Conservation (phyloP, 768 basidiomycete species). For the Suillus fuscotomentosus region DNA sequence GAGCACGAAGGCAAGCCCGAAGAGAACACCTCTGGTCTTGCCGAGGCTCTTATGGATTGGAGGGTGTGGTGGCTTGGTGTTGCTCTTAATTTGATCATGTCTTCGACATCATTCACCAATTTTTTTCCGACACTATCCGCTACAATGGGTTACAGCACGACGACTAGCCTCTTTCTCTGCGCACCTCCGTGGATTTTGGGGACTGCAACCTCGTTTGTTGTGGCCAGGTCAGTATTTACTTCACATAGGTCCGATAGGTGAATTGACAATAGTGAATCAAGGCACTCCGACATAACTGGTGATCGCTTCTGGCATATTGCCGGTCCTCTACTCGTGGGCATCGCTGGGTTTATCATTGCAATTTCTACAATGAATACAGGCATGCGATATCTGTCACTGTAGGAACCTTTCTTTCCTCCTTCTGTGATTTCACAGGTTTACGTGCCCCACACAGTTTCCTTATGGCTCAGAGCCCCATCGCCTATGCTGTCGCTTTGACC, state of each 20-base stretch:
- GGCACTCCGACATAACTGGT: constrained; percentile 67
- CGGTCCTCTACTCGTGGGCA: constrained; percentile 51
- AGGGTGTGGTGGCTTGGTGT: constrained; percentile 80
- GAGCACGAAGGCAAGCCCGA: constrained; percentile 38
- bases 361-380: constrained; percentile 59
- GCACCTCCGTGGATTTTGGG: constrained; percentile 74
- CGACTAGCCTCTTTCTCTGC: constrained; percentile 67
- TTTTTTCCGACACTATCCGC: constrained; percentile 76
- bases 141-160: constrained; percentile 64
- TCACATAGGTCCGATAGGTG: neutral
- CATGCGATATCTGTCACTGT: constrained; percentile 66
- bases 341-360: constrained; percentile 65
- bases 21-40: constrained; percentile 42
- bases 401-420: constrained; percentile 17
- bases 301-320: constrained; percentile 76
- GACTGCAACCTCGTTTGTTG: constrained; percentile 50
- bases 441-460: constrained; percentile 49
- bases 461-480: constrained; percentile 69
- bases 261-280: constrained; percentile 19
- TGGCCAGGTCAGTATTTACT: constrained; percentile 40
- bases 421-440: neutral
- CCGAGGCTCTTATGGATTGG: constrained; percentile 64
- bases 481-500: constrained; percentile 59
- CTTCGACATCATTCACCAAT: constrained; percentile 68
- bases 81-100: constrained; percentile 49